These are phyloP conservation scores for Cladosporium sp. DNA, from an alignment of 2,329 filamentous ascomycete genomes.

Conservation along the genomic window DNA sequence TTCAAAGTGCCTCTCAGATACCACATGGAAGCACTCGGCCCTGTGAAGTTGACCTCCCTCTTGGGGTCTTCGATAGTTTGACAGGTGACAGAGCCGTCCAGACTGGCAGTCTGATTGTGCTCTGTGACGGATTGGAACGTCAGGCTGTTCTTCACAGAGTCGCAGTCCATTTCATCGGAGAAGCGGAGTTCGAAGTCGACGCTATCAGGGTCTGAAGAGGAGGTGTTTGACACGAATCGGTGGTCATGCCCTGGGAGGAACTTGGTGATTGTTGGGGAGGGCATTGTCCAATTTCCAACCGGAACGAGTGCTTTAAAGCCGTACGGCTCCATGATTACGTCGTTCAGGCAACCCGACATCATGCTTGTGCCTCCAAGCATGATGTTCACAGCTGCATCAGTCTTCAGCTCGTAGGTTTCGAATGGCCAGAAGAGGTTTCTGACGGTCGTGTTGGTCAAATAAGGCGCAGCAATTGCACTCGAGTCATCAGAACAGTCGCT, in stretches of 20 bases:
- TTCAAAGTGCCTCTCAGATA: slow-evolving; percentile 55
- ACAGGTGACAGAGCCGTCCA: slow-evolving; percentile 54
- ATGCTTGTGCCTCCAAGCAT: slow-evolving; percentile 42
- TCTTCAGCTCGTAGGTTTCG: slow-evolving; percentile 54
- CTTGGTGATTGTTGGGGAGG: slow-evolving; percentile 61
- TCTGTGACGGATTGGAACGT: slow-evolving; percentile 57
- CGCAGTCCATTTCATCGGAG: slow-evolving; percentile 63
- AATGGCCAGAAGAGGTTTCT: slow-evolving; percentile 66
- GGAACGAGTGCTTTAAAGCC: slow-evolving; percentile 64
- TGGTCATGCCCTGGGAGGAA: slow-evolving; percentile 64
- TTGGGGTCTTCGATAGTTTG: slow-evolving; percentile 40
- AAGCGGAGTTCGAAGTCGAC: slow-evolving; percentile 60
- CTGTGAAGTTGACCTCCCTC: slow-evolving; percentile 46
- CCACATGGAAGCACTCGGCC: slow-evolving; percentile 59
- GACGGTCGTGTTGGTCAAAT: slow-evolving; percentile 56
- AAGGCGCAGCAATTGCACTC: slow-evolving; percentile 60
- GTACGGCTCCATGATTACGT: slow-evolving; percentile 56
- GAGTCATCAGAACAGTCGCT: slow-evolving; percentile 58
- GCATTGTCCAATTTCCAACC: slow-evolving; percentile 50
- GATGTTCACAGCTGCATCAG: slow-evolving; percentile 37
- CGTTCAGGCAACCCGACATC: slow-evolving; percentile 58
- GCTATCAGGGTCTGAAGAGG: slow-evolving; percentile 23
- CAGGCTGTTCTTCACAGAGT: slow-evolving; percentile 53
- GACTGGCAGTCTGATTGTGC: slow-evolving; percentile 44
- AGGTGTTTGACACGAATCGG: slow-evolving; percentile 53